These are phyloP conservation scores for Plasmopara muralis DNA, from an alignment of 352 stramenopile species.

Conservation along the genomic window DNA sequence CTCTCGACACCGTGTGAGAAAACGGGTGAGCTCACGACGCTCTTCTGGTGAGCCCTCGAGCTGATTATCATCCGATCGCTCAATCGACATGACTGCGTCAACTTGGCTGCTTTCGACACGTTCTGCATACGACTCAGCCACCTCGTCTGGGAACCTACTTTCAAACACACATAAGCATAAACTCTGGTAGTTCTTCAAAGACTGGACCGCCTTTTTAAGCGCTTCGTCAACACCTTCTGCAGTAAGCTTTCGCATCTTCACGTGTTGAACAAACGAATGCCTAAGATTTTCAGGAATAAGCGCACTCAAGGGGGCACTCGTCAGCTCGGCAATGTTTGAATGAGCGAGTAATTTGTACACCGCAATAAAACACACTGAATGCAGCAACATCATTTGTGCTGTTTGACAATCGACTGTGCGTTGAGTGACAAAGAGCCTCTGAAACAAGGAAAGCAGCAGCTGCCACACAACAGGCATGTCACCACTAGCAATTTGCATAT, in stretches of 20 bases:
- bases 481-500: slow-evolving; percentile 35
- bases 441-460: slow-evolving; percentile 30
- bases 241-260: slow-evolving; percentile 15
- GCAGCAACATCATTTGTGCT: slow-evolving; percentile 12
- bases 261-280: slow-evolving; percentile 16
- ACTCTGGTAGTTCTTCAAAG: slow-evolving; percentile 5
- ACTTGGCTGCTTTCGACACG: slow-evolving; percentile 3
- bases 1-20: slow-evolving; percentile 35
- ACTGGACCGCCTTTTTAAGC: slow-evolving; percentile 10
- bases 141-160: slow-evolving; percentile 25
- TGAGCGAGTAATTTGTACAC: slow-evolving; percentile 39
- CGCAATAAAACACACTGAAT: slow-evolving; percentile 32
- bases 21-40: slow-evolving; percentile 22
- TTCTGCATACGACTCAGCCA: slow-evolving; percentile 11
- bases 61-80: slow-evolving; percentile 13
- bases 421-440: slow-evolving; percentile 30
- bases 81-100: neutral
- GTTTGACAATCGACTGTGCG: slow-evolving; percentile 13
- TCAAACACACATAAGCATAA: slow-evolving; percentile 10
- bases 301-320: neutral
- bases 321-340: slow-evolving; percentile 35
- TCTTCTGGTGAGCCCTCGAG: slow-evolving; percentile 10
- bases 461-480: slow-evolving; percentile 43
- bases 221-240: slow-evolving; percentile 12
- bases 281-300: slow-evolving; percentile 20